phyloP scores from a whole-genome alignment of 768 basidiomycete genomes.

The Phlegmacium glaucopus region DNA sequence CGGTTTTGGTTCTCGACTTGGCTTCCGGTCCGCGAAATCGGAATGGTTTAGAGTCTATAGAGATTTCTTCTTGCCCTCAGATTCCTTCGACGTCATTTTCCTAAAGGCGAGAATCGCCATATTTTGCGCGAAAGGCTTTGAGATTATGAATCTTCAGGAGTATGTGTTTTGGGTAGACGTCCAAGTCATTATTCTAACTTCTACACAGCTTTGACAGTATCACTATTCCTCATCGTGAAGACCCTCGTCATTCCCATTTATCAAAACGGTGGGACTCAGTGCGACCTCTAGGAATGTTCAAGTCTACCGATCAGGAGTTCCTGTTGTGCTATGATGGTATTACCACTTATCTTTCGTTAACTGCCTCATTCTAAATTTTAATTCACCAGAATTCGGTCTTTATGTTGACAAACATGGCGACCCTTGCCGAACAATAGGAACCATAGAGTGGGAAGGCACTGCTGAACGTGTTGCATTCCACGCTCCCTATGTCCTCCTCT shows the following conservation, averaged over 20 bases:
- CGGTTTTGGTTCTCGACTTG: constrained; percentile 69
- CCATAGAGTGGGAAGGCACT: constrained; percentile 94
- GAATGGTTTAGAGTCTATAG: constrained; percentile 97
- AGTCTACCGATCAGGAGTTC: constrained; percentile 89
- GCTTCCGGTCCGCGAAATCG: constrained; percentile 74
- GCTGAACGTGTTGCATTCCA: constrained; percentile 91
- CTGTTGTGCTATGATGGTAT: constrained; percentile 91
- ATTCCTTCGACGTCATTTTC: constrained; percentile 89
- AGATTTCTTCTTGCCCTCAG: constrained; percentile 91
- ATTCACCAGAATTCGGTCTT: constrained; percentile 76
- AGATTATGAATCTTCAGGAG: constrained; percentile 96
- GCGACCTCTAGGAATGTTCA: constrained; percentile 91
- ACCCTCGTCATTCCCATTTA: constrained; percentile 58
- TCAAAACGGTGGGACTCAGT: constrained; percentile 86
- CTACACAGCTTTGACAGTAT: constrained; percentile 75
- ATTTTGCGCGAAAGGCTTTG: constrained; percentile 90
- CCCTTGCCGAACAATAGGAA: constrained; percentile 67
- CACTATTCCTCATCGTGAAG: constrained; percentile 83
- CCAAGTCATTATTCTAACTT: background rate
- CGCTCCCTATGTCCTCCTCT: constrained; percentile 84
- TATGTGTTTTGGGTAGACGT: constrained; percentile 33
- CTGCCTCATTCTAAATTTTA: constrained; percentile 1
- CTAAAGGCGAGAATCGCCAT: constrained; percentile 92
- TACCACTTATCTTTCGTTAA: background rate
- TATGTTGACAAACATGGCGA: constrained; percentile 94